Conservation (phyloP, 2,329 filamentous ascomycete genomes). For the Xylariaceae sp. region DNA sequence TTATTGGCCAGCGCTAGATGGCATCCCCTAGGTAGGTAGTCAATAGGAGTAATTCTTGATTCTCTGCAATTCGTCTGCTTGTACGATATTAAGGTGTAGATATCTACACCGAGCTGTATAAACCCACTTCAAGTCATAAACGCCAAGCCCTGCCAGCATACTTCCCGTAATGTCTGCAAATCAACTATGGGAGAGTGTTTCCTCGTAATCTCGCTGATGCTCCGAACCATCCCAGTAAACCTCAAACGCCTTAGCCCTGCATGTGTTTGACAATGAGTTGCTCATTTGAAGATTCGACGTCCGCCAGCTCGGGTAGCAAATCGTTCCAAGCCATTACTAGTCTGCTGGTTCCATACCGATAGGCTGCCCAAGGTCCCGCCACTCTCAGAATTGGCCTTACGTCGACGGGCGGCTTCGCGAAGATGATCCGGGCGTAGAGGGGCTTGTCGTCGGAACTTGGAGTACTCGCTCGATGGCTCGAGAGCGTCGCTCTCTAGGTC, state of each 20-base stretch:
- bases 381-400: conserved; percentile 58
- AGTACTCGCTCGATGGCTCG: conserved; percentile 32
- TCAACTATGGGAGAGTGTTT: not conserved
- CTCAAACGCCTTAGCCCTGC: conserved; percentile 11
- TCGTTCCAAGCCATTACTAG: conserved; percentile 53
- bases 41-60: no score
- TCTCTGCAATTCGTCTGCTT: no score
- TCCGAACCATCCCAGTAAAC: not conserved
- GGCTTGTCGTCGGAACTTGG: conserved; percentile 40
- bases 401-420: conserved; percentile 65
- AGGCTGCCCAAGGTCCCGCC: conserved; percentile 54
- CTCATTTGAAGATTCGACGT: conserved; percentile 49
- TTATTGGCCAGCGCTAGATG: no score
- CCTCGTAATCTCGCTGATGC: not conserved
- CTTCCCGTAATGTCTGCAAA: not conserved
- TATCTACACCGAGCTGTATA: no score
- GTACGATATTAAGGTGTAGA: no score
- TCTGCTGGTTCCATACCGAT: conserved; percentile 56
- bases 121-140: conserved; percentile 1
- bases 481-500: conserved; percentile 41
- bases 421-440: conserved; percentile 71
- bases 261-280: not conserved
- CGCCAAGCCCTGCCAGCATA: conserved; percentile 3
- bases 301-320: conserved; percentile 51
- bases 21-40: no score